Evolutionary conservation across 352 stramenopile genomes (phyloP).

Genomic region (Hyaloperonospora brassicae): DNA sequence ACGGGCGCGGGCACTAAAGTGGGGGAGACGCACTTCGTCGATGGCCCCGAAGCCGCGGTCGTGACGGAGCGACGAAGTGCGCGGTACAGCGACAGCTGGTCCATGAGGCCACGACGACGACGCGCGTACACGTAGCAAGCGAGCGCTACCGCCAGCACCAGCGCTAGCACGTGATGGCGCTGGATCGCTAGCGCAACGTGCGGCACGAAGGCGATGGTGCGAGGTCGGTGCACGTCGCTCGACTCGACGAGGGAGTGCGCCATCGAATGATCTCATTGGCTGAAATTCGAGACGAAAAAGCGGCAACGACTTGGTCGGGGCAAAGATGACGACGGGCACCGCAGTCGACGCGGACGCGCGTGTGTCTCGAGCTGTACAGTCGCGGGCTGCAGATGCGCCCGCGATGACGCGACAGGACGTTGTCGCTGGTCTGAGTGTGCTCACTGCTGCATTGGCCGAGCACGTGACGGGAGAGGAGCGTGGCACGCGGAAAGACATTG

Average conservation of each 20-base stretch:
- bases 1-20: constrained; percentile 12
- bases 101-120: constrained; percentile 33
- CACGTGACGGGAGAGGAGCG: constrained; percentile 7
- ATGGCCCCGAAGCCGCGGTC: constrained; percentile 4
- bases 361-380: neutral
- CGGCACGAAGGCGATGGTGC: no score
- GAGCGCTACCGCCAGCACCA: constrained; percentile 34
- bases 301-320: no score
- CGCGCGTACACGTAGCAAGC: constrained; percentile 38
- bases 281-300: neutral
- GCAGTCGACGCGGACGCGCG: neutral
- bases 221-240: no score
- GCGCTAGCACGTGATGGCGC: constrained; percentile 28
- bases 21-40: constrained; percentile 7
- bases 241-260: neutral
- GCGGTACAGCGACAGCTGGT: constrained; percentile 35
- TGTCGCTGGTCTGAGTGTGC: constrained; percentile 6
- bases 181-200: constrained; percentile 6
- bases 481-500: constrained; percentile 6
- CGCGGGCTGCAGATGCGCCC: constrained; percentile 2
- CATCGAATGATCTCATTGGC: constrained; percentile 7
- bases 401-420: constrained; percentile 11
- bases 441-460: constrained; percentile 5
- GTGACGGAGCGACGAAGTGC: constrained; percentile 27
- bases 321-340: neutral